Evolutionary conservation across 371 early-diverging fungal genomes (phyloP), one percentile per base, ranked within the genome.

Genomic region (Blakeslea trispora): DNA sequence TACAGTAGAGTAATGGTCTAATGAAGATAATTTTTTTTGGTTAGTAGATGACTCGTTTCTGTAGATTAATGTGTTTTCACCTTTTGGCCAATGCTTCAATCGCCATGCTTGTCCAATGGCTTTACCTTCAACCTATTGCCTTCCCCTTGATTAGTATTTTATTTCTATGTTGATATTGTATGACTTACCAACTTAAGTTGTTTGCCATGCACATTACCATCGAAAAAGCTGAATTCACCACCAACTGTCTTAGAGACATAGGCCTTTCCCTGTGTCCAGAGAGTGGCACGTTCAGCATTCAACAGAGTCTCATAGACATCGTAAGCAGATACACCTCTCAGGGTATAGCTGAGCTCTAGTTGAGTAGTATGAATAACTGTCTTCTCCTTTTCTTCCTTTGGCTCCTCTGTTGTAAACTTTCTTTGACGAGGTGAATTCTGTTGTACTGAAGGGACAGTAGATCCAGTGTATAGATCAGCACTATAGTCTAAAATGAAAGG

Each of bases 21-120:
- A 8, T 8, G 11, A 51, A 41, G 21, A 4, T 18, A 8, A 23
- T 37, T n/a, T n/a, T n/a, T n/a, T n/a, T n/a, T n/a, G n/a, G n/a
- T n/a, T n/a, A n/a, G n/a, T n/a, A n/a, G n/a, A n/a, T n/a, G n/a
- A n/a, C n/a, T n/a, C n/a, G n/a, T n/a, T n/a, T n/a, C n/a, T n/a
- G n/a, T n/a, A n/a, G n/a, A n/a, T n/a, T n/a, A n/a, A n/a, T n/a
- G n/a, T n/a, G n/a, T n/a, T n/a, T n/a, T 41, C 64, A 43, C 77
- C 89, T 65, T 80, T 79, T 15, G 94, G 91, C 97, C 97, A 95
- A 14, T 81, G 70, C 52, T 81, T 83, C 55, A 89, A 66, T 44
- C 95, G 80, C 97, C 96, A 95, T 57, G 85, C 87, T 75, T 87
- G 85, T 57, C 86, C 86, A 64, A 95, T 89, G 63, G 76, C 85